Evolutionary conservation across 192 early-diverging fungal genomes (phyloP).

Genomic region (Mortierella antarctica): DNA sequence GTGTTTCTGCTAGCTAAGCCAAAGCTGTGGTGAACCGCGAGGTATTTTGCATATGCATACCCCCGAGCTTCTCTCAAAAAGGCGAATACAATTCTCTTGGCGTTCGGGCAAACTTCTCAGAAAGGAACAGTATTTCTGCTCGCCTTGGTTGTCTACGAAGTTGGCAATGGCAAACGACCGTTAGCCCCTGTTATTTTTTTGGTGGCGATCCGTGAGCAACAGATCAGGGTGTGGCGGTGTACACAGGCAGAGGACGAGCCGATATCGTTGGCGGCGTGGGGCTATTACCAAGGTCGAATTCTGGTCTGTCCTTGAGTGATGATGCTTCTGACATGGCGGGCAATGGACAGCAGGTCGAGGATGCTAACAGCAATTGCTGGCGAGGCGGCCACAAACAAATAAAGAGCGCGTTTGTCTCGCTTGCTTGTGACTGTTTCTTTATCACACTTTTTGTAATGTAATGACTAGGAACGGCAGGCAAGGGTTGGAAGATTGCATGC

Average conservation of each 20-base stretch:
- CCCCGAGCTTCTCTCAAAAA: conserved; percentile 77
- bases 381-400: not conserved
- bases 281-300: conserved; percentile 59
- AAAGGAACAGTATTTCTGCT: conserved; percentile 61
- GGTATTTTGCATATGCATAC: conserved; percentile 35
- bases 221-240: no score
- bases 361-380: not conserved
- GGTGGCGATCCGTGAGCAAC: not conserved
- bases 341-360: not conserved
- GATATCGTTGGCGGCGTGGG: not conserved
- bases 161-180: not conserved
- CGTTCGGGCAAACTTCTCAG: conserved; percentile 66
- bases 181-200: not conserved
- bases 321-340: conserved; percentile 30
- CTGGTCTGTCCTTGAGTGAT: conserved; percentile 60
- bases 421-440: not conserved
- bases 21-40: not conserved
- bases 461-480: not conserved
- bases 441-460: not conserved
- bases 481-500: not conserved
- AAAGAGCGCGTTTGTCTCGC: not conserved
- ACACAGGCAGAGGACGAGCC: no score
- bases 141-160: conserved; percentile 53
- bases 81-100: conserved; percentile 66
- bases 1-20: not conserved